Conservation (phyloP, 2,329 filamentous ascomycete genomes). For the Didymella arachidicola region DNA sequence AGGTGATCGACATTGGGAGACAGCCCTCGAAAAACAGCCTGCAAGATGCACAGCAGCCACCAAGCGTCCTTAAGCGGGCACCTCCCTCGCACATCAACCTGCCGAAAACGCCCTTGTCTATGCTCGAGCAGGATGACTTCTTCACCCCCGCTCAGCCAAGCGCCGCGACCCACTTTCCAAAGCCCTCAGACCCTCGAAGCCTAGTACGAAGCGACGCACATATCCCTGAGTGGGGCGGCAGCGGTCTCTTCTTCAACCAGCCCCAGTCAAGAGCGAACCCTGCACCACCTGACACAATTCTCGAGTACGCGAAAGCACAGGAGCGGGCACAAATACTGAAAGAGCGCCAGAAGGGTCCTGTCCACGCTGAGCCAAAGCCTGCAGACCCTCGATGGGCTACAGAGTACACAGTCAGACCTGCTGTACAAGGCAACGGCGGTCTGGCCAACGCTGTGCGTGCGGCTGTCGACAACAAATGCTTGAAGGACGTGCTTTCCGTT, state of each 20-base stretch:
- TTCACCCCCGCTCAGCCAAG: conserved; percentile 55
- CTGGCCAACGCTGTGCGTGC: conserved; percentile 87
- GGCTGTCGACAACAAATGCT: conserved; percentile 71
- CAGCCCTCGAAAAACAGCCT: conserved; percentile 55
- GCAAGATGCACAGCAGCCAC: conserved; percentile 37
- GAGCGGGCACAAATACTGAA: conserved; percentile 46
- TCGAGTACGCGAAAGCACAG: conserved; percentile 68
- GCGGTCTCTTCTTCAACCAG: conserved; percentile 72
- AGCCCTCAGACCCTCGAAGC: conserved; percentile 57
- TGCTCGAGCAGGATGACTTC: conserved; percentile 54
- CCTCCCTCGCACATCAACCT: conserved; percentile 36
- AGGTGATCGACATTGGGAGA: conserved; percentile 53
- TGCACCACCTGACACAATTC: conserved; percentile 76
- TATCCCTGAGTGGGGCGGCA: conserved; percentile 76
- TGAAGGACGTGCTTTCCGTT: conserved; percentile 84
- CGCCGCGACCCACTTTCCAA: conserved; percentile 63
- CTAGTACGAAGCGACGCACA: conserved; percentile 77
- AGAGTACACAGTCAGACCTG: conserved; percentile 82
- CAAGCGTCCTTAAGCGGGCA: conserved; percentile 52
- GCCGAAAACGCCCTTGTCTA: conserved; percentile 54
- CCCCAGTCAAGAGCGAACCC: conserved; percentile 77
- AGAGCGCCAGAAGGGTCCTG: conserved; percentile 31
- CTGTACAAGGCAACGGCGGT: conserved; percentile 91
- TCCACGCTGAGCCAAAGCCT: conserved; percentile 33
- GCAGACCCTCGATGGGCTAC: conserved; percentile 66